phyloP scores from a whole-genome alignment of 2,329 filamentous ascomycete genomes.

The Chalara sp. region DNA sequence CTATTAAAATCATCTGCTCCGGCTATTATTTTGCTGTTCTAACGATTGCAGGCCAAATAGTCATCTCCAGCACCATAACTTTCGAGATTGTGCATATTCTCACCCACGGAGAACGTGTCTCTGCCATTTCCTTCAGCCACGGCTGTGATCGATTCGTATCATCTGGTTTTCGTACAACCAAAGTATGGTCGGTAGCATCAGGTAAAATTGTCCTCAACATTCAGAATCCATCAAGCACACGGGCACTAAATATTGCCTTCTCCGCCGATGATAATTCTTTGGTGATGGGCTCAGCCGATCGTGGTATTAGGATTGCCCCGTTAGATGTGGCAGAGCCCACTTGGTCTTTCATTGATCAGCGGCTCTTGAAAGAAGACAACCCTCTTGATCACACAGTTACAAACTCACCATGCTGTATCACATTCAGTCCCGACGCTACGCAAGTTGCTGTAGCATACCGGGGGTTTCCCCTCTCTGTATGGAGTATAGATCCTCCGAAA shows the following conservation, averaged over 20 bases:
- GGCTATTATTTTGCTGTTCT: conserved; percentile 4
- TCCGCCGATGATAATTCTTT: not conserved
- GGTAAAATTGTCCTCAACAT: conserved; percentile 2
- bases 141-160: not conserved
- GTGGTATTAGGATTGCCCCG: not conserved
- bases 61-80: conserved; percentile 6
- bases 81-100: conserved; percentile 5
- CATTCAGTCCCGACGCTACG: conserved; percentile 11
- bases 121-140: conserved; percentile 7
- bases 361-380: not conserved
- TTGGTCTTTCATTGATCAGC: not conserved
- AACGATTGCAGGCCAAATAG: conserved; percentile 1
- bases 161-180: conserved; percentile 10
- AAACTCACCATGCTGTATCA: conserved; percentile 7
- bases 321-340: not conserved
- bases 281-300: not conserved
- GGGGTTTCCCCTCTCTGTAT: conserved; percentile 11
- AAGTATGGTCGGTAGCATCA: conserved; percentile 7
- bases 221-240: conserved; percentile 1
- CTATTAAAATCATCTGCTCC: conserved; percentile 1
- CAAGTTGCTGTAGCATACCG: conserved; percentile 13
- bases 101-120: conserved; percentile 8
- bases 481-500: conserved; percentile 4
- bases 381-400: not conserved
- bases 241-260: conserved; percentile 5